Conservation (phyloP, 495 filamentous ascomycete species). For the Xylaria cubensis region DNA sequence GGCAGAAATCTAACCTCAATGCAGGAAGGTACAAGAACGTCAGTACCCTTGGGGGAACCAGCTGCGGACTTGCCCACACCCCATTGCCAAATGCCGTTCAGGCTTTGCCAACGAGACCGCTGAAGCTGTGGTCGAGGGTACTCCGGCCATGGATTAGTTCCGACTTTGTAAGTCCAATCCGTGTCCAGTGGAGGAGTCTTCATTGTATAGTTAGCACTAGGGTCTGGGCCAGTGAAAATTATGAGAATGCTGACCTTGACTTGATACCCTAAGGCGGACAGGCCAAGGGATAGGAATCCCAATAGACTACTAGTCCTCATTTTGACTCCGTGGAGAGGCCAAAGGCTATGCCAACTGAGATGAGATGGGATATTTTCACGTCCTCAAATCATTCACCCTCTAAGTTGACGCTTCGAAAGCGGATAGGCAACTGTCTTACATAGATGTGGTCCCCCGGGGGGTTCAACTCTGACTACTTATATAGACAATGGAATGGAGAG, state of each 20-base stretch:
- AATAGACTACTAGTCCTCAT: slow-evolving; percentile 16
- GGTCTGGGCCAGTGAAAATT: background rate
- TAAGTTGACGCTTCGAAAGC: background rate
- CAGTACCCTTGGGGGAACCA: slow-evolving; percentile 45
- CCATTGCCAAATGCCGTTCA: slow-evolving; percentile 74
- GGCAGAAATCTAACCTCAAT: slow-evolving; percentile 56
- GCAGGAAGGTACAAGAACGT: slow-evolving; percentile 69
- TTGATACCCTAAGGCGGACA: slow-evolving; percentile 38
- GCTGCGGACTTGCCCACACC: slow-evolving; percentile 56
- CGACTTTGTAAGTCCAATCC: slow-evolving; percentile 66
- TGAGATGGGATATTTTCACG: background rate
- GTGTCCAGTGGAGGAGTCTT: slow-evolving; percentile 60
- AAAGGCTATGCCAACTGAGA: slow-evolving; percentile 5
- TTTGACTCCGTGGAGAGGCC: background rate
- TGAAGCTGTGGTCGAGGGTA: slow-evolving; percentile 69
- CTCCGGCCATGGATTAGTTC: slow-evolving; percentile 69
- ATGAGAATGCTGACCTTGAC: slow-evolving; percentile 34
- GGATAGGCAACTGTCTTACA: slow-evolving; percentile 9
- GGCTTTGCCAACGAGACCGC: slow-evolving; percentile 64
- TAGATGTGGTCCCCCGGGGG: background rate
- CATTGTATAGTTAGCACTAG: background rate
- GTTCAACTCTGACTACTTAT: slow-evolving; percentile 6
- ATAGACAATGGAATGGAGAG: slow-evolving; percentile 3
- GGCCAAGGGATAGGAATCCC: background rate
- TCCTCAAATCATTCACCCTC: background rate